These are phyloP conservation scores for Magnaporthiopsis rhizophila DNA, from an alignment of 2,329 filamentous ascomycete species.

Conservation along the genomic window DNA sequence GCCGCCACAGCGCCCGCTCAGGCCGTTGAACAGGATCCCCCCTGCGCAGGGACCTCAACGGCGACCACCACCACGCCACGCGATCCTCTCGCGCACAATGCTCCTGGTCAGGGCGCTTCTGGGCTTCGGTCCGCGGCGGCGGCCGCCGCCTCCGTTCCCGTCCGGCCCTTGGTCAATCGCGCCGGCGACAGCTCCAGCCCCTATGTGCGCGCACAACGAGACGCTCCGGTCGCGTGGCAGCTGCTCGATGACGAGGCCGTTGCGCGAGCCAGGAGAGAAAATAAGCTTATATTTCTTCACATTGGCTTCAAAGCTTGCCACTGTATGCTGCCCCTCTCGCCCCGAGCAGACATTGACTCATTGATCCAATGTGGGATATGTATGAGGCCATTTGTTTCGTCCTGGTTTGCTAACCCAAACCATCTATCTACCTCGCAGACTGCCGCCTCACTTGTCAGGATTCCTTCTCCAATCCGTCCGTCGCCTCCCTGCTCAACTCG, in stretches of 20 bases:
- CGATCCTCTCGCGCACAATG: conserved; percentile 1
- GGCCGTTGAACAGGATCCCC: neutral
- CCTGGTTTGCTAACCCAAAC: too few species aligned
- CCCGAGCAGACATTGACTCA: neutral
- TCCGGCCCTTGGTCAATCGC: conserved; percentile 24
- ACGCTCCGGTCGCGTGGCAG: conserved; percentile 89
- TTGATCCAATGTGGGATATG: too few species aligned
- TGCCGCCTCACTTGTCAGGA: conserved; percentile 90
- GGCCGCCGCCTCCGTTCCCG: too few species aligned
- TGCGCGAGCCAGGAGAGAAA: conserved; percentile 67
- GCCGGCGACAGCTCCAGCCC: conserved; percentile 36
- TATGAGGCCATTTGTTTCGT: too few species aligned
- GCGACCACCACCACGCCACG: conserved; percentile 6
- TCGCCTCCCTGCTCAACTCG: conserved; percentile 75
- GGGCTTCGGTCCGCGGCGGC: conserved; percentile 2
- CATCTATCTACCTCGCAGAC: conserved; percentile 36
- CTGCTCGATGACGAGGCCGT: conserved; percentile 72
- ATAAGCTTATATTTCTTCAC: conserved; percentile 86
- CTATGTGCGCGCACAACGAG: conserved; percentile 62
- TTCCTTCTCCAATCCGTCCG: conserved; percentile 75
- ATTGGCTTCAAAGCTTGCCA: conserved; percentile 95
- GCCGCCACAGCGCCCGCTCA: conserved; percentile 11
- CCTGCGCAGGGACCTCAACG: conserved; percentile 5
- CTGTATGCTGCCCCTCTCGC: conserved; percentile 41
- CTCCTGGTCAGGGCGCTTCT: conserved; percentile 1